Conservation (phyloP, 345 rosid genomes). For the Litchi chinensis region DNA sequence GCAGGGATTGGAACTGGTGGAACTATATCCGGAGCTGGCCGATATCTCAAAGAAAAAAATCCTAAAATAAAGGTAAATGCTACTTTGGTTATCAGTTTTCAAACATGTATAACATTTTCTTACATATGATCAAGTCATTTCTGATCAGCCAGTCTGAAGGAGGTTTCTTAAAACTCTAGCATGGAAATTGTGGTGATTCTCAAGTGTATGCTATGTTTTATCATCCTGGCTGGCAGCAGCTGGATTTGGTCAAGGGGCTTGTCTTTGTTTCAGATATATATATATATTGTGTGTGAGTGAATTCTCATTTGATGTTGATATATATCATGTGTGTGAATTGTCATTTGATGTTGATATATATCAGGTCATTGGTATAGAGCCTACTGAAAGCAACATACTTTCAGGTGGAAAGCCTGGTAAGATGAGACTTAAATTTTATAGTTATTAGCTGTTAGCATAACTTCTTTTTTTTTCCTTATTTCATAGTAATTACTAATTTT, state of each 20-base stretch:
- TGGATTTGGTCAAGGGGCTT: constrained; percentile 5
- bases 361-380: constrained; percentile 89
- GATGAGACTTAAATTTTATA: constrained; percentile 11
- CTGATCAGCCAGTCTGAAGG: constrained; percentile 8
- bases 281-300: too few relatives aligned
- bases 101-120: neutral
- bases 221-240: neutral
- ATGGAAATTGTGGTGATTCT: constrained; percentile 14
- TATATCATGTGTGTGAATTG: constrained; percentile 24
- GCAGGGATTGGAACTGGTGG: constrained; percentile 94
- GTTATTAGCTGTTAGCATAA: neutral
- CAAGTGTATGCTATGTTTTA: neutral
- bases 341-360: constrained; percentile 17
- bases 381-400: constrained; percentile 74
- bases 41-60: constrained; percentile 71
- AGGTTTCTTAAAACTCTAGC: neutral
- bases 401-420: constrained; percentile 89
- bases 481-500: constrained; percentile 10
- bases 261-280: constrained; percentile 10
- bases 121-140: neutral
- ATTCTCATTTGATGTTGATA: constrained; percentile 13
- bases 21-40: constrained; percentile 78
- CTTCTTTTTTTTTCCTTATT: neutral
- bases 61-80: constrained; percentile 66
- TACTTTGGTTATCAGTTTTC: neutral